Conservation (phyloP, 2,329 filamentous ascomycete species). For the Pseudocercospora musae region DNA sequence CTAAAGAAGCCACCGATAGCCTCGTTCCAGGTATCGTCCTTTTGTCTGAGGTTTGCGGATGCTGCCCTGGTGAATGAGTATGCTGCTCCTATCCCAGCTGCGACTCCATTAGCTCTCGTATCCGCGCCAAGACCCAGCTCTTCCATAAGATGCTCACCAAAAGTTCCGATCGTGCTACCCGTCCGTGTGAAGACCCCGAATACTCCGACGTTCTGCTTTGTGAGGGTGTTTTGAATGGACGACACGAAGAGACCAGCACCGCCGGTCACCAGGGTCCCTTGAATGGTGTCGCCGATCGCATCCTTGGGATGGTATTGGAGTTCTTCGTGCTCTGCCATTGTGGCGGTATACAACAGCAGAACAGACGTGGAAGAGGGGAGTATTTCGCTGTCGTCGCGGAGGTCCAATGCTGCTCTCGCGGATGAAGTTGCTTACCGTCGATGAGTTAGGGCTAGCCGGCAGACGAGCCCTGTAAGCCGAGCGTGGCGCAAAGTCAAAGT, state of each 20-base stretch:
- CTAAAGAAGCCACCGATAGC: constrained; percentile 72
- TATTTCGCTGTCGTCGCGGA: background rate
- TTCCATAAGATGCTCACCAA: constrained; percentile 48
- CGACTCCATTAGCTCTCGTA: constrained; percentile 9
- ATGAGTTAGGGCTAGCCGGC: background rate
- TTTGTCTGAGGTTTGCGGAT: constrained; percentile 79
- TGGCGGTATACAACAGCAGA: constrained; percentile 24
- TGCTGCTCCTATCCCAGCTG: constrained; percentile 69
- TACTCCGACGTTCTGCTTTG: constrained; percentile 75
- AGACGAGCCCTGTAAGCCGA: background rate
- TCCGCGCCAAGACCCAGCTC: background rate
- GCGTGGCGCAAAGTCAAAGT: background rate
- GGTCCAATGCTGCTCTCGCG: constrained; percentile 26
- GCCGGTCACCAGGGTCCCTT: constrained; percentile 63
- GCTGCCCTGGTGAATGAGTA: constrained; percentile 76
- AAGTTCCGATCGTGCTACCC: constrained; percentile 68
- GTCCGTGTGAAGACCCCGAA: constrained; percentile 76
- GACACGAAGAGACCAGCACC: constrained; percentile 68
- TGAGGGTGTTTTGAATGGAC: constrained; percentile 81
- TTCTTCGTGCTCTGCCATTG: constrained; percentile 45
- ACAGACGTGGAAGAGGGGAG: background rate
- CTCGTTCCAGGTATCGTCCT: constrained; percentile 74
- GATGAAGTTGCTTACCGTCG: background rate
- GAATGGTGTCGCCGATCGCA: constrained; percentile 65
- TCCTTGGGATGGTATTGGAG: constrained; percentile 66